Evolutionary conservation across 2,329 filamentous ascomycete species (phyloP), one percentile per base, ranked within the genome.

Genomic region (Aureobasidium sp.): DNA sequence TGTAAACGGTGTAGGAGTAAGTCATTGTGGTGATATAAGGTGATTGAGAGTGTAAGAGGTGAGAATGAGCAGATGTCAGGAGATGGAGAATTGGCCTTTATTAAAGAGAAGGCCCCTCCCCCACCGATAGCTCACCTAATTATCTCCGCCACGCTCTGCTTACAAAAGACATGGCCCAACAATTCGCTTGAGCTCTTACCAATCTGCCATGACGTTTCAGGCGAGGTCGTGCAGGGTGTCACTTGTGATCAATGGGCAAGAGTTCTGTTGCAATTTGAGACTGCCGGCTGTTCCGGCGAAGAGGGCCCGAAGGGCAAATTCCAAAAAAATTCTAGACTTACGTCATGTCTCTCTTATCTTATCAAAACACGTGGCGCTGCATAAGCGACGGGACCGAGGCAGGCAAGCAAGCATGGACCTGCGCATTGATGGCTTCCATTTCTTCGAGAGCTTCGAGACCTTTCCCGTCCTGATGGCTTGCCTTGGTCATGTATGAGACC

Each of bases 1-100:
- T 86, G 80, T 79, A 87, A 62, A 87, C 82, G 42, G 83, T 87
- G 77, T 86, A 86, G 59, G 70, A 36, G 41, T 61, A 70, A 66
- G 69, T 67, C 72, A 73, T 73, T 61, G 61, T 68, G 56, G 62
- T 60, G 39, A 20, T 42, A 15, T 62, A 36, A 27, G 7, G 39
- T 42, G n/a, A 37, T 62, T 41, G 55, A 31, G 41, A 41, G 29
- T 53, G 25, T 52, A 17, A 20, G 3, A 44, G 51, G 25, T 51
- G 25, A 27, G 20, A 36, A 34, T 48, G 27, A 48, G 31, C 14
- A 47, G 22, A 47, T 36, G 27, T 12, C 41, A 44, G 36, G 37
- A 52, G 58, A 47, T 27, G 45, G 45, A 60, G 44, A 51, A 42
- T 41, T 60, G 44, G 44, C 20, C 44, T 51, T 60, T 51, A 49